phyloP scores from a whole-genome alignment of 768 basidiomycete genomes.

The Mycena vulgaris region DNA sequence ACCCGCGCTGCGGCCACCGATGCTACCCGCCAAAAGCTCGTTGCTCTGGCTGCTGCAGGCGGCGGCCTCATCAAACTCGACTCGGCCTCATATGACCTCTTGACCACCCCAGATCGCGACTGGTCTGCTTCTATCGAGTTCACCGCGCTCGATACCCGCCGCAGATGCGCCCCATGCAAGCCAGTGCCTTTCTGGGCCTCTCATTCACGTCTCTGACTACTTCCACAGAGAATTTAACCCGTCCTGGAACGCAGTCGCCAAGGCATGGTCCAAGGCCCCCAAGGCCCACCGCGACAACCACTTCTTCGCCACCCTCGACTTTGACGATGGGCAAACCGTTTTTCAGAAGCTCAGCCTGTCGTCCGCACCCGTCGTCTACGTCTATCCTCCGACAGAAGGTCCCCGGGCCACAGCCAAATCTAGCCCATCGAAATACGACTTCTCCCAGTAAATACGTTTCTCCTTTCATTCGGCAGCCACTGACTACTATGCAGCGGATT shows the following conservation, averaged over 20 bases:
- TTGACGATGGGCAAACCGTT: constrained; percentile 79
- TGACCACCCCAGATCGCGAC: constrained; percentile 81
- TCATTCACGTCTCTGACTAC: constrained; percentile 12
- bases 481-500: constrained; percentile 78
- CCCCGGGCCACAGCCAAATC: constrained; percentile 73
- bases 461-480: not conserved
- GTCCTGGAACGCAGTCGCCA: constrained; percentile 83
- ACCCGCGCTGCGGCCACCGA: constrained; percentile 50
- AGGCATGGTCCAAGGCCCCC: constrained; percentile 82
- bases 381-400: constrained; percentile 82
- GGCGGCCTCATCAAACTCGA: constrained; percentile 90
- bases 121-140: constrained; percentile 93
- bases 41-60: constrained; percentile 76
- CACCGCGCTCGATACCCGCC: constrained; percentile 86
- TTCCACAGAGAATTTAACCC: constrained; percentile 85
- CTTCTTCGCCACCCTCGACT: constrained; percentile 95
- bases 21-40: constrained; percentile 68
- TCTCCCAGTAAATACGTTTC: constrained; percentile 68
- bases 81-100: constrained; percentile 80
- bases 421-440: constrained; percentile 80
- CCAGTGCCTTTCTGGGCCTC: constrained; percentile 55
- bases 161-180: constrained; percentile 95
- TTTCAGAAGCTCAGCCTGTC: constrained; percentile 91
- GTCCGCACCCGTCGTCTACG: constrained; percentile 88
- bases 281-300: constrained; percentile 79